Conservation (phyloP, 228 moss, liverwort and hornwort genomes). For the Sphagnum magellanicum region DNA sequence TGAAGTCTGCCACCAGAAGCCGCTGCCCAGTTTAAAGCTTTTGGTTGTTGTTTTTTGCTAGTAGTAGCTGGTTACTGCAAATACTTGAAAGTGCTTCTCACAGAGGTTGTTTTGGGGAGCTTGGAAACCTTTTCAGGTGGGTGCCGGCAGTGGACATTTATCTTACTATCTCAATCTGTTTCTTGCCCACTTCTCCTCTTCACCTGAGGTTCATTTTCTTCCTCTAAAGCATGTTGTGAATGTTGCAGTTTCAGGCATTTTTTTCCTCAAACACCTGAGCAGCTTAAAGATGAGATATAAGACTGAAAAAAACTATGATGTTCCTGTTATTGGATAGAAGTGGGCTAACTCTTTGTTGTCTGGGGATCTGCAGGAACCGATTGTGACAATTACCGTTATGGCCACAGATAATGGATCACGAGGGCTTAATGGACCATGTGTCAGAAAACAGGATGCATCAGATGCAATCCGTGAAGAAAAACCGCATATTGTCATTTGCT, state of each 20-base stretch:
- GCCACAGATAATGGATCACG: constrained; percentile 79
- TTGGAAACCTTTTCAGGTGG: constrained; percentile 41
- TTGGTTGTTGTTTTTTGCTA: background rate
- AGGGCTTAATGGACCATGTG: constrained; percentile 63
- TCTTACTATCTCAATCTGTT: constrained; percentile 38
- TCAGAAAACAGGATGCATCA: constrained; percentile 55
- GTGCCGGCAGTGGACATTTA: constrained; percentile 73
- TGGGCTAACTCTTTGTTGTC: too few species aligned
- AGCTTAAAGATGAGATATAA: too few species aligned
- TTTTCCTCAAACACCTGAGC: too few species aligned
- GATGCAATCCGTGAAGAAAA: constrained; percentile 40
- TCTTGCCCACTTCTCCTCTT: constrained; percentile 25
- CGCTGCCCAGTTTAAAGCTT: too few species aligned
- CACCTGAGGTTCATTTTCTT: constrained; percentile 28
- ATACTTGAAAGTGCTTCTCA: background rate
- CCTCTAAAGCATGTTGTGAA: too few species aligned
- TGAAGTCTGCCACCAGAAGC: too few species aligned
- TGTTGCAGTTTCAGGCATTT: too few species aligned
- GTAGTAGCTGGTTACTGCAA: background rate
- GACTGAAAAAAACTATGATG: too few species aligned
- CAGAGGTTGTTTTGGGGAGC: constrained; percentile 1
- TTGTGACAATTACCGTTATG: constrained; percentile 34
- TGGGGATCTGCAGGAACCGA: constrained; percentile 43
- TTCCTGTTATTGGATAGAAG: too few species aligned
- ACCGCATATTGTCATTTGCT: constrained; percentile 65